Percentiles rank a stretch among this genome's conserved stretches.
Evolutionary conservation across 176 grass and related monocot genomes (phyloP).

Genomic region (Dactylis glomerata): DNA sequence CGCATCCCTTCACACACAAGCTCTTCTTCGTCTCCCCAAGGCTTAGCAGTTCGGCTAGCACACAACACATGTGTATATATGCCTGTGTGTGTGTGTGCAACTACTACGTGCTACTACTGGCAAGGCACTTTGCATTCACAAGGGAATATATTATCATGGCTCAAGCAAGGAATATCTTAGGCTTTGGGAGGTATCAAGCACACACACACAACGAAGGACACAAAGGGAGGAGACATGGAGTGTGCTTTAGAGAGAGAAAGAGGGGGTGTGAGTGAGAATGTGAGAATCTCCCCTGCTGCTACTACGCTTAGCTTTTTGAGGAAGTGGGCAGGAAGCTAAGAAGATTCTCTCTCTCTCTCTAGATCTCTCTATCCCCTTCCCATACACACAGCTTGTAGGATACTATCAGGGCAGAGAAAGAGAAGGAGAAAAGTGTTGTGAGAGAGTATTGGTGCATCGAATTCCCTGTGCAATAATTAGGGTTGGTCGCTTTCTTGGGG

Average conservation of each 20-base stretch:
- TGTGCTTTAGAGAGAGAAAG: conserved; percentile 29
- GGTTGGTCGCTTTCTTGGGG: conserved; percentile 93
- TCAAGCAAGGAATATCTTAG: conserved; percentile 83
- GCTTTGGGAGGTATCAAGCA: conserved; percentile 47
- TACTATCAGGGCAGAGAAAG: conserved; percentile 9
- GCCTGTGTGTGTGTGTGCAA: conserved; percentile 20
- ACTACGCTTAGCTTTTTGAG: conserved; percentile 69
- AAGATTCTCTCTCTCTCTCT: conserved; percentile 59
- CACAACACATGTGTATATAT: conserved; percentile 24
- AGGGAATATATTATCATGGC: conserved; percentile 45
- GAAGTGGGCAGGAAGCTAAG: conserved; percentile 89
- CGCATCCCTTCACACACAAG: conserved; percentile 71
- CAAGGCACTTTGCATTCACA: conserved; percentile 45
- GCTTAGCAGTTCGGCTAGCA: not conserved
- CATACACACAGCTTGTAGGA: not conserved
- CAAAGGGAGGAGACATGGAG: conserved; percentile 43
- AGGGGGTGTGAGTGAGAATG: conserved; percentile 13
- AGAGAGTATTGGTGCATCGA: conserved; percentile 67
- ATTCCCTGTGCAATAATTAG: conserved; percentile 93
- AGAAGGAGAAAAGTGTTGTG: not conserved
- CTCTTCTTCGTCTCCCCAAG: conserved; percentile 16
- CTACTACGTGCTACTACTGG: not conserved
- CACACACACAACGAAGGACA: conserved; percentile 34
- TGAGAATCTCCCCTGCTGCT: conserved; percentile 80
- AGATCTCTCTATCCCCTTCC: not conserved